phyloP scores from a whole-genome alignment of 1,284 basidiomycete genomes.

The Malassezia sympodialis region DNA sequence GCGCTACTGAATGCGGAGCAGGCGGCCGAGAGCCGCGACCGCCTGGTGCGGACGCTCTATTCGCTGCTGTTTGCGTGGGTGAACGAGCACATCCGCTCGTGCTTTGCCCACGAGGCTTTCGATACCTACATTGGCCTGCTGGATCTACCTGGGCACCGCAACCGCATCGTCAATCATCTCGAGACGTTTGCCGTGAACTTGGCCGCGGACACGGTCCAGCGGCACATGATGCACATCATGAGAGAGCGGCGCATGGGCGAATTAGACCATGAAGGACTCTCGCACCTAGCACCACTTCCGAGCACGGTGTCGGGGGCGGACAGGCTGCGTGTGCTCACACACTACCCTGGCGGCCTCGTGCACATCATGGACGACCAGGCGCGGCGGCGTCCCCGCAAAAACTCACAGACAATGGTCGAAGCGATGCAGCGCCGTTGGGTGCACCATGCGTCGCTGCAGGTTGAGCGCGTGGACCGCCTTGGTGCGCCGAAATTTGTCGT shows the following conservation, averaged over 20 bases:
- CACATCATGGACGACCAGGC: conserved; percentile 98
- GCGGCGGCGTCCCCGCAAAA: conserved; percentile 73
- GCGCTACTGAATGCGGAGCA: conserved; percentile 90
- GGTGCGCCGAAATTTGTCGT: conserved; percentile 81
- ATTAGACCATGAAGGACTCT: conserved; percentile 74
- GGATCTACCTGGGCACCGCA: conserved; percentile 74
- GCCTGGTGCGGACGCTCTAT: conserved; percentile 83
- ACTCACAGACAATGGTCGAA: conserved; percentile 84
- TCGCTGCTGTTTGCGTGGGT: conserved; percentile 92
- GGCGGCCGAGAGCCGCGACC: conserved; percentile 81
- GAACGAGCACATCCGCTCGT: conserved; percentile 90
- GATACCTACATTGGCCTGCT: conserved; percentile 82
- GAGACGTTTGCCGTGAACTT: conserved; percentile 96
- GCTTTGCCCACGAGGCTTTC: conserved; percentile 53
- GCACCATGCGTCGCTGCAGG: conserved; percentile 71
- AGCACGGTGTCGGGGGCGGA: conserved; percentile 65
- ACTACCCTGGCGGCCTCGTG: conserved; percentile 77
- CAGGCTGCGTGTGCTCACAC: conserved; percentile 73
- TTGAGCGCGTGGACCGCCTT: conserved; percentile 50
- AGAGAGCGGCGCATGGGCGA: conserved; percentile 71
- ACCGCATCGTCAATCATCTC: conserved; percentile 67
- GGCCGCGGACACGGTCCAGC: conserved; percentile 79
- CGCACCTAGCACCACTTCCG: conserved; percentile 56
- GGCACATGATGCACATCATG: conserved; percentile 68
- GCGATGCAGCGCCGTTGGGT: conserved; percentile 88